These are phyloP conservation scores for Gamarada debralockiae DNA, from an alignment of 495 filamentous ascomycete genomes.

Conservation along the genomic window DNA sequence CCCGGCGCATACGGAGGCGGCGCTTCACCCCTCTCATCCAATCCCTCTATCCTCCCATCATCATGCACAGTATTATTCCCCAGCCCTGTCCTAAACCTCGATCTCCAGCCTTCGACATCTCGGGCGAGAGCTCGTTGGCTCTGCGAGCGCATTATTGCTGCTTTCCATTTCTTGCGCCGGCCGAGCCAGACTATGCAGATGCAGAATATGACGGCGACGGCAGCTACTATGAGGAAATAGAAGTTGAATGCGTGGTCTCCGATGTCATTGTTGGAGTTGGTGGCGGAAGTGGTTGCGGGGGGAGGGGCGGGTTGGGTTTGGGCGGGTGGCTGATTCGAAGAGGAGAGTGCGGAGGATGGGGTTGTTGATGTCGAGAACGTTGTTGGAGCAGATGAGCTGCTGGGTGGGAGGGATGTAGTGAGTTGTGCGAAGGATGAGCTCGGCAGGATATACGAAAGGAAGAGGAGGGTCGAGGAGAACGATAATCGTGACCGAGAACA, in stretches of 20 bases:
- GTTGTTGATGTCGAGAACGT: constrained; percentile 4
- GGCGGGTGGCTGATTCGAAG: not conserved
- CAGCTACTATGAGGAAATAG: constrained; percentile 26
- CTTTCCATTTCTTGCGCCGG: constrained; percentile 15
- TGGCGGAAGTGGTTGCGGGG: constrained; percentile 2
- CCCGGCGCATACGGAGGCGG: constrained; percentile 48
- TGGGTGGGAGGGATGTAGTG: constrained; percentile 4
- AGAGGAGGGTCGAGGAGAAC: constrained; percentile 14
- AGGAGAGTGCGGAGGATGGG: not conserved
- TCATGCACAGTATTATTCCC: not conserved
- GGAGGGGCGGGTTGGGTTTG: constrained; percentile 4
- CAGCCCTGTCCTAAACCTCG: constrained; percentile 2
- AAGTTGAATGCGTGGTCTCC: constrained; percentile 27
- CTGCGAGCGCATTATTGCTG: constrained; percentile 2
- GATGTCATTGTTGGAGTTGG: not conserved
- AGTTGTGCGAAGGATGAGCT: constrained; percentile 13
- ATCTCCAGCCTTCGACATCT: constrained; percentile 25
- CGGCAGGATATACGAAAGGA: constrained; percentile 16
- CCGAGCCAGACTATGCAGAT: constrained; percentile 25
- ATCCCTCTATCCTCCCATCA: constrained; percentile 31
- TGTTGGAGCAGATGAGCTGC: not conserved
- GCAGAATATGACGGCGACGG: constrained; percentile 22
- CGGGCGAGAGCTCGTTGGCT: constrained; percentile 26
- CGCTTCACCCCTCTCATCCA: constrained; percentile 55
- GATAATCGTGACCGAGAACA: constrained; percentile 2